Evolutionary conservation across 1,139 yeast species (phyloP).

Genomic region (Kodamaea sp.): DNA sequence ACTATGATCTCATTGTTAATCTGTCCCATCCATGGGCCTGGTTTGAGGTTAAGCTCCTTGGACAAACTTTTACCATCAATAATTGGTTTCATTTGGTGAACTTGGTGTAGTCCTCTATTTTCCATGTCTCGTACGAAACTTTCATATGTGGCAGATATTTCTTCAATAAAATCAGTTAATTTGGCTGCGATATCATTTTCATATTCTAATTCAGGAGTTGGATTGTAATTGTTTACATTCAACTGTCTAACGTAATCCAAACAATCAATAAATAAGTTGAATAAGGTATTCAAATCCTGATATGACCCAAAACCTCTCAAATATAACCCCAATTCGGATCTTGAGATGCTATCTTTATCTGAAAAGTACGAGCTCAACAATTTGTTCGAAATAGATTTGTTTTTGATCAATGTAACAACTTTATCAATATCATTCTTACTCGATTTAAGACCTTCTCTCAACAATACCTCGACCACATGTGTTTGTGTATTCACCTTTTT

Average conservation of each 20-base stretch:
- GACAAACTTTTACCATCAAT: conserved; percentile 69
- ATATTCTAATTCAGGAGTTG: conserved; percentile 12
- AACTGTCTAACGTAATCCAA: conserved; percentile 11
- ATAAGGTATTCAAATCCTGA: conserved; percentile 43
- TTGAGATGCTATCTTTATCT: conserved; percentile 23
- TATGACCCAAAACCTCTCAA: conserved; percentile 53
- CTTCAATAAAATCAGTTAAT: conserved; percentile 2
- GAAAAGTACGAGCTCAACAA: conserved; percentile 18
- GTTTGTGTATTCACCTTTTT: conserved; percentile 24
- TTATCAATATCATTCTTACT: conserved; percentile 55
- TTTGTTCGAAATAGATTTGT: conserved; percentile 14
- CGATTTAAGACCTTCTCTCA: conserved; percentile 69
- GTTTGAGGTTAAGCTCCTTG: conserved; percentile 50
- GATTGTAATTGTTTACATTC: conserved; percentile 6
- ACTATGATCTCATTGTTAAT: conserved; percentile 52
- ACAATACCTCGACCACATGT: conserved; percentile 36
- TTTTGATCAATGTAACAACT: conserved; percentile 37
- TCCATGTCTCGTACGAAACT: conserved; percentile 25
- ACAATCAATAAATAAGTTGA: conserved; percentile 31
- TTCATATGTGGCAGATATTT: conserved; percentile 27
- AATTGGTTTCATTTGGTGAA: conserved; percentile 47
- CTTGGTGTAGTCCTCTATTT: conserved; percentile 33
- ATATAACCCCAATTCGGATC: conserved; percentile 61
- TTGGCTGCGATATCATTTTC: conserved; percentile 6
- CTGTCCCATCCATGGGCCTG: conserved; percentile 81